Evolutionary conservation across 345 rosid species (phyloP).

Genomic region (Isatis tinctoria): DNA sequence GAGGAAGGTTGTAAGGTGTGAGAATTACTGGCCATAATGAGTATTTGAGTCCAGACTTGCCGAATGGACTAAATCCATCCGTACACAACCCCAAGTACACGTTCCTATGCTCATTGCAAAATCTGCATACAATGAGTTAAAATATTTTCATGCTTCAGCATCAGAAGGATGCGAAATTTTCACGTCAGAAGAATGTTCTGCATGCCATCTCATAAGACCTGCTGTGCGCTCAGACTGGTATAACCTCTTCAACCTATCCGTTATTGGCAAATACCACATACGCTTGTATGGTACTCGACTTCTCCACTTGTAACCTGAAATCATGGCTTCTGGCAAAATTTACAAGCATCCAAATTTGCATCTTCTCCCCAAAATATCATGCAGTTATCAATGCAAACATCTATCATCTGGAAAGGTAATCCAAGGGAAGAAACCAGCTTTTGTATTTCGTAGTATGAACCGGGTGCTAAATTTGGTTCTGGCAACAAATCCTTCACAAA

Average conservation of each 20-base stretch:
- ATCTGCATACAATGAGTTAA: neutral
- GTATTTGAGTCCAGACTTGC: neutral
- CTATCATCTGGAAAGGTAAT: neutral
- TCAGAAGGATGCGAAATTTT: no score
- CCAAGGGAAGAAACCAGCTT: no score
- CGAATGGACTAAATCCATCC: neutral
- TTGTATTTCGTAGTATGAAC: no score
- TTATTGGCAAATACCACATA: no score
- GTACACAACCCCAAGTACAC: neutral
- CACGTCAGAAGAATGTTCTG: no score
- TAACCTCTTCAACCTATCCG: no score
- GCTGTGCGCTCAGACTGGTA: no score
- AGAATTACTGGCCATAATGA: neutral
- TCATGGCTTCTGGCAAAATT: neutral
- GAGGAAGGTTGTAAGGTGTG: neutral
- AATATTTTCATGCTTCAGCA: neutral
- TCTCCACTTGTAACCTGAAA: no score
- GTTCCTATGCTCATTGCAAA: neutral
- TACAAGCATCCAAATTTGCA: neutral
- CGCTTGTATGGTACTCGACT: no score
- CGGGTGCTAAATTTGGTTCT: neutral
- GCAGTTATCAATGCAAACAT: no score
- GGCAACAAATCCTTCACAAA: no score
- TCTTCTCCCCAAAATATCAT: neutral
- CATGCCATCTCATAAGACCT: no score